A percentile compares a stretch with the other conserved stretches of the same genome.
Conservation (phyloP, 2,329 filamentous ascomycete species). For the Cryphonectria naterciae region DNA sequence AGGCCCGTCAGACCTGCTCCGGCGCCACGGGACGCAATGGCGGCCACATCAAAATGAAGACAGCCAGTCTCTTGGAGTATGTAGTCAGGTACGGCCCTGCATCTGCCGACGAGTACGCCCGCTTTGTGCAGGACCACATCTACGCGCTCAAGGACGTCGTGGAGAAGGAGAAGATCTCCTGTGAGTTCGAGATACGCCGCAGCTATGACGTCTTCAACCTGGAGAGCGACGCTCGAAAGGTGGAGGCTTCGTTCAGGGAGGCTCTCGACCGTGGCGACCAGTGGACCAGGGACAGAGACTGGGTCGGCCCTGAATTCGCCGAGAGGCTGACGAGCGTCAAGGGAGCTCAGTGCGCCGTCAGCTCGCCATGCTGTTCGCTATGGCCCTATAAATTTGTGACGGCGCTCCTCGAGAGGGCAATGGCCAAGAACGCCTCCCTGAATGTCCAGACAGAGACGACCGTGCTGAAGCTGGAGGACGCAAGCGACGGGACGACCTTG, state of each 20-base stretch:
- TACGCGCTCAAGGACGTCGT: constrained; percentile 24
- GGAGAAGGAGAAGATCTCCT: constrained; percentile 19
- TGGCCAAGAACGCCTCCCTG: constrained; percentile 2
- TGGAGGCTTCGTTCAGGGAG: constrained; percentile 18
- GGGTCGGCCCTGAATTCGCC: constrained; percentile 16
- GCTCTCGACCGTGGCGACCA: constrained; percentile 16
- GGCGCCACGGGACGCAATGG: constrained; percentile 28
- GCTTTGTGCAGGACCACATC: constrained; percentile 20
- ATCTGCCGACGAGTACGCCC: constrained; percentile 16
- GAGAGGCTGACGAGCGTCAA: constrained; percentile 24
- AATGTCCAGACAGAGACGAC: constrained; percentile 28
- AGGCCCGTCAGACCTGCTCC: constrained; percentile 28
- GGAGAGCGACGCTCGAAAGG: constrained; percentile 8
- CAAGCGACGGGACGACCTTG: constrained; percentile 2
- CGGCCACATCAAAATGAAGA: constrained; percentile 22
- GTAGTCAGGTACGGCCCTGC: constrained; percentile 10
- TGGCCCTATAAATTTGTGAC: constrained; percentile 30
- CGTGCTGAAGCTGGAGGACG: constrained; percentile 17
- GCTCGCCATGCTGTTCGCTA: constrained; percentile 20
- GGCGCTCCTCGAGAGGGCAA: constrained; percentile 19
- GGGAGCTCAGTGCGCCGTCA: constrained; percentile 19
- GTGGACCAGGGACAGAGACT: constrained; percentile 23
- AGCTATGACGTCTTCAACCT: constrained; percentile 25
- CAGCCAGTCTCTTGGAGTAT: constrained; percentile 3
- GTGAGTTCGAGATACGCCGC: constrained; percentile 24